Base-by-base conservation (phyloP, 768 basidiomycete species). In the Tubosaeta brunneosetosa region DNA sequence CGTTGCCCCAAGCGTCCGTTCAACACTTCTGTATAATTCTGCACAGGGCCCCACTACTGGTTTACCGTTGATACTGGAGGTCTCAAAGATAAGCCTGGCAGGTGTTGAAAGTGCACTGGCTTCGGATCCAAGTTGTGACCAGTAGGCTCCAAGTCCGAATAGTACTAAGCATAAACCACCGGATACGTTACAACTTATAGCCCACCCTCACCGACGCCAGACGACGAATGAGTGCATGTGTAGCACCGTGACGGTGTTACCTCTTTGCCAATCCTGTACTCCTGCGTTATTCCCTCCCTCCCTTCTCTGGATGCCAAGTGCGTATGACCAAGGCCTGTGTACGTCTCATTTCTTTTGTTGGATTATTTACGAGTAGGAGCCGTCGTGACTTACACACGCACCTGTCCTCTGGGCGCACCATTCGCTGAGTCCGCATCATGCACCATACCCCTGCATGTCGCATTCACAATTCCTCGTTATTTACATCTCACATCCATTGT, bases 101-200 rank as follows among this genome's bases (percentile, higher is more conserved):
- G 22, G 22, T 3, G 3, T 22, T 22, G 22, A 22, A 22, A 22
- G 22, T 22, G 22, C 22, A 22, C 22, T 22, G 22, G 22, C 22
- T 22, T 22, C 22, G 2, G n/a, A n/a, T n/a, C n/a, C n/a, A n/a
- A n/a, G n/a, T 22, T 22, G 22, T 22, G 22, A 22, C 22, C 22
- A 22, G n/a, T n/a, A n/a, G 22, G 22, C 22, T 22, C 22, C 22
- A 22, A 22, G 22, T 22, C 22, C 22, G 22, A 22, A 22, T 3
- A n/a, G n/a, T 22, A 22, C 22, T 22, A 22, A 22, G 22, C 22
- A 22, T 22, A 22, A 22, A 61, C 69, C 22, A 61, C 69, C 13
- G 69, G 69, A 54, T 71, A 66, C 57, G 67, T 71, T 47, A 71
- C 62, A 10, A 69, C 22, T 22, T 22, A 63, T 33, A 61, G 52